A percentile compares a stretch with the other conserved stretches of the same genome.
Conservation (phyloP, 768 basidiomycete species). For the Mycena galopus region DNA sequence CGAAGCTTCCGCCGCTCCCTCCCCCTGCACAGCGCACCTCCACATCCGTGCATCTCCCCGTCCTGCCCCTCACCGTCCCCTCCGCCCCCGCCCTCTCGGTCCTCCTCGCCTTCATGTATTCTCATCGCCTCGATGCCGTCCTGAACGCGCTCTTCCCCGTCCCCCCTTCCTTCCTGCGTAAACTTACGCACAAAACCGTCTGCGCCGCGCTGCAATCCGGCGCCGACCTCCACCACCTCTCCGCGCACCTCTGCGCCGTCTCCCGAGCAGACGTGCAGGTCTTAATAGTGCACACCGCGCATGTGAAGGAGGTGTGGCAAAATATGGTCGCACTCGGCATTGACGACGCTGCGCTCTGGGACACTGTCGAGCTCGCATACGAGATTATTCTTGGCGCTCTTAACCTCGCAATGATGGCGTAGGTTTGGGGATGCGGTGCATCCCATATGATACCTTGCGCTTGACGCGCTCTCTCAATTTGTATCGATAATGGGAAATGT, state of each 20-base stretch:
- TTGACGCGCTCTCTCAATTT: no score
- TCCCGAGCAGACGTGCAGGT: constrained; percentile 57
- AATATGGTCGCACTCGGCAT: constrained; percentile 83
- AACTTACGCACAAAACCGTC: constrained; percentile 58
- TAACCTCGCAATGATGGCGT: constrained; percentile 54
- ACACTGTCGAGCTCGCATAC: constrained; percentile 83
- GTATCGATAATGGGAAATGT: no score
- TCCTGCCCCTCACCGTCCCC: constrained; percentile 80
- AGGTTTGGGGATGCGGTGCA: no score
- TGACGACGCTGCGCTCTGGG: constrained; percentile 81
- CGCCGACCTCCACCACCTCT: constrained; percentile 66
- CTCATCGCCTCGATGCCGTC: constrained; percentile 68
- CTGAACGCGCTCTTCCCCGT: constrained; percentile 75
- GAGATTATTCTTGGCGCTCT: constrained; percentile 75
- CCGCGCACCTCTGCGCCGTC: constrained; percentile 63
- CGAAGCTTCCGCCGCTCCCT: constrained; percentile 67
- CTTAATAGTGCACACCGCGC: constrained; percentile 70
- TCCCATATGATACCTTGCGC: no score
- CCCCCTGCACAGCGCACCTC: constrained; percentile 47
- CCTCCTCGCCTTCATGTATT: constrained; percentile 78
- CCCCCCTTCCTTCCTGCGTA: constrained; percentile 58
- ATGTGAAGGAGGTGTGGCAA: constrained; percentile 85
- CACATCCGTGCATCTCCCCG: constrained; percentile 64
- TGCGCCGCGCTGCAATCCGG: constrained; percentile 61
- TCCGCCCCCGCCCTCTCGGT: constrained; percentile 76